Conservation (phyloP, 306 rosid species). For the cucumber (Cucumis sativus) region DNA sequence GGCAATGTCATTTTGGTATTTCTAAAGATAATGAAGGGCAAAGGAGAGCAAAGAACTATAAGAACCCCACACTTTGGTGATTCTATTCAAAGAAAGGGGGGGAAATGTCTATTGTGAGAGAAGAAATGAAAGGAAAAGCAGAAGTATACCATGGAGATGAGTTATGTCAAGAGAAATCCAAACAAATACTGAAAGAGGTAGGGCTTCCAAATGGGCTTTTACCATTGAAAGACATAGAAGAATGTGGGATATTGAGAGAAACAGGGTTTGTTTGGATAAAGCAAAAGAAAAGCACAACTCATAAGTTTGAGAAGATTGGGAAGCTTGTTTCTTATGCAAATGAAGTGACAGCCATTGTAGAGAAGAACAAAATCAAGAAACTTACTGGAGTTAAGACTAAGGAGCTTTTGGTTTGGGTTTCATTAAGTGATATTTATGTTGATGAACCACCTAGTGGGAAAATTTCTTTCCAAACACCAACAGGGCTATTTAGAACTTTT, state of each 20-base stretch:
- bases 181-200: constrained; percentile 39
- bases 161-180: constrained; percentile 46
- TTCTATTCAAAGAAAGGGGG: too few relatives aligned
- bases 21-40: constrained; percentile 15
- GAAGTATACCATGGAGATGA: constrained; percentile 60
- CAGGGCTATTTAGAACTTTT: constrained; percentile 26
- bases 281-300: constrained; percentile 47
- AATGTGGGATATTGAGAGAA: constrained; percentile 56
- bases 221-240: constrained; percentile 61
- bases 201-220: constrained; percentile 59
- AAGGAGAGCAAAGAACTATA: constrained; percentile 21
- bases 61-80: constrained; percentile 2
- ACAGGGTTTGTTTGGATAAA: constrained; percentile 81
- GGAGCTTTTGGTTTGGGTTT: constrained; percentile 76
- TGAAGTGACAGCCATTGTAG: constrained; percentile 59
- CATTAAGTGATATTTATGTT: constrained; percentile 45
- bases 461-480: constrained; percentile 51
- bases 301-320: constrained; percentile 72
- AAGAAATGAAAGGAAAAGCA: constrained; percentile 37
- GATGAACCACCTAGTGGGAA: constrained; percentile 67
- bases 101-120: constrained; percentile 41
- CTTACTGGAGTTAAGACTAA: constrained; percentile 73
- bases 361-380: constrained; percentile 51
- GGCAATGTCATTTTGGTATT: not conserved
- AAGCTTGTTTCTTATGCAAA: constrained; percentile 44